Conservation (phyloP, 2,329 filamentous ascomycete species). For the Fusarium luffae region DNA sequence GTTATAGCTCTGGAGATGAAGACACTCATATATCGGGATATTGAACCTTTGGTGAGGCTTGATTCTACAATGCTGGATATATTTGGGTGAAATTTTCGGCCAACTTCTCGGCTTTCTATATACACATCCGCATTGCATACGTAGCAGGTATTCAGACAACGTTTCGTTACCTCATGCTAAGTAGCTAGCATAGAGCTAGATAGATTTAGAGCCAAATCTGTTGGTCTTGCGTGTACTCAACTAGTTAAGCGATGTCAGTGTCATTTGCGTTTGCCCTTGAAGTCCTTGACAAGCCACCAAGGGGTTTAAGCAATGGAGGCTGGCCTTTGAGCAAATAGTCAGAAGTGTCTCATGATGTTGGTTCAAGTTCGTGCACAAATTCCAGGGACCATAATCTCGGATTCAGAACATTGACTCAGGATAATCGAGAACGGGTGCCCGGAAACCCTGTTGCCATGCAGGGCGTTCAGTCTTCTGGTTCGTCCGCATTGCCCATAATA, state of each 20-base stretch:
- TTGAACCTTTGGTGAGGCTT: not conserved
- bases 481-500: not conserved
- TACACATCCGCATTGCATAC: not conserved
- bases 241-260: not conserved
- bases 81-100: constrained; percentile 1
- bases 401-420: constrained; percentile 5
- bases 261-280: constrained; percentile 3
- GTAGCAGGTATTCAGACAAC: not conserved
- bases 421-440: constrained; percentile 12
- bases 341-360: constrained; percentile 10
- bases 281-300: constrained; percentile 1
- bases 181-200: not conserved
- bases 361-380: constrained; percentile 3
- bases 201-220: not conserved
- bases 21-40: not conserved
- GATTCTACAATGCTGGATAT: not conserved
- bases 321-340: not conserved
- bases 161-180: not conserved
- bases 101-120: constrained; percentile 7
- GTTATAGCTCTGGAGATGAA: not conserved
- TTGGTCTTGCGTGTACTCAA: not conserved
- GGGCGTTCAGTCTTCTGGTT: not conserved
- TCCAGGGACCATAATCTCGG: constrained; percentile 2
- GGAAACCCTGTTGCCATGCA: constrained; percentile 19
- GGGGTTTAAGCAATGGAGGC: constrained; percentile 11